Evolutionary conservation across 257 asterid species (phyloP).

Genomic region (Jasminum sambac): DNA sequence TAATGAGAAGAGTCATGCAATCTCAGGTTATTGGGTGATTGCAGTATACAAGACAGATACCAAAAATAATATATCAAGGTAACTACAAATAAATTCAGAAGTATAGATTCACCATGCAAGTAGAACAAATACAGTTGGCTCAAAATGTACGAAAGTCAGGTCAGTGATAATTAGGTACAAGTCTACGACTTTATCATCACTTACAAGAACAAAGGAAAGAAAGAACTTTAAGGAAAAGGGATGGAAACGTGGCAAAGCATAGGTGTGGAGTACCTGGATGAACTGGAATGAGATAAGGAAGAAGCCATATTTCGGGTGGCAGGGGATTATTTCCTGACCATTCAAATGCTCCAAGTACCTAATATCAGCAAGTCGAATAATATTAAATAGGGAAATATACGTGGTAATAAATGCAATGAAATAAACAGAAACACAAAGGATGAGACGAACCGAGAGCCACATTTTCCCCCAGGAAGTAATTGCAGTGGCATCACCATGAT

Average conservation of each 20-base stretch:
- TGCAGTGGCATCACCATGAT: slow-evolving; percentile 91
- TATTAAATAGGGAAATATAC: slow-evolving; percentile 15
- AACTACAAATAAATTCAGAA: slow-evolving; percentile 2
- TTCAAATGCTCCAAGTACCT: slow-evolving; percentile 96
- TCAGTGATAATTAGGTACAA: neutral
- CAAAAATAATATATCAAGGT: slow-evolving; percentile 12
- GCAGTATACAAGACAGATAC: slow-evolving; percentile 18
- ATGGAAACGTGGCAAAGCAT: slow-evolving; percentile 4
- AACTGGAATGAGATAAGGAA: slow-evolving; percentile 77
- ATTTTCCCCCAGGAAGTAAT: slow-evolving; percentile 98
- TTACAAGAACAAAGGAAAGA: slow-evolving; percentile 22
- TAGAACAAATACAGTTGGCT: neutral
- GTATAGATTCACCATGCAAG: neutral
- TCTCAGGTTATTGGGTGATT: no score
- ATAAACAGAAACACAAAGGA: slow-evolving; percentile 25
- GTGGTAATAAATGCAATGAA: slow-evolving; percentile 10
- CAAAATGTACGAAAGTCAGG: neutral
- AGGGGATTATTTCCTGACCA: slow-evolving; percentile 99
- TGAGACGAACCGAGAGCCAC: slow-evolving; percentile 90
- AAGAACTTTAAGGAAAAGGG: neutral
- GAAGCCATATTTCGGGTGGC: slow-evolving; percentile 98
- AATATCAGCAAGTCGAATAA: slow-evolving; percentile 18
- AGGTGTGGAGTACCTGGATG: slow-evolving; percentile 76
- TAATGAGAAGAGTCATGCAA: slow-evolving; percentile 21
- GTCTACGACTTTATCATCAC: neutral